Percentiles rank a stretch among this genome's conserved stretches.
Evolutionary conservation across 140 eudicot species (phyloP).

Genomic region (Erigeron philadelphicus): DNA sequence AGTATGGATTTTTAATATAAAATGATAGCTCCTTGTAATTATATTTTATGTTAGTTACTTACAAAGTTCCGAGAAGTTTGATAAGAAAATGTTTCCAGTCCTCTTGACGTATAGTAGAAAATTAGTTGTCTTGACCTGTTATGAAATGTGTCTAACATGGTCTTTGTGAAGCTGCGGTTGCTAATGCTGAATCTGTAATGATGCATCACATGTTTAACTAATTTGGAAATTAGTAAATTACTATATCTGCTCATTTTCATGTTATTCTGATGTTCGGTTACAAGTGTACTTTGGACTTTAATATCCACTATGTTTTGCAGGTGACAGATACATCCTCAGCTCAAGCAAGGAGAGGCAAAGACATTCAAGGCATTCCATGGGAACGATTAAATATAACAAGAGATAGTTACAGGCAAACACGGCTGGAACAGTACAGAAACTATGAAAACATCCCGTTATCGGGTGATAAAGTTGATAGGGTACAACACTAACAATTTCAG

Average conservation of each 20-base stretch:
- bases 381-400: conserved; percentile 71
- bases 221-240: not conserved
- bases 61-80: not conserved
- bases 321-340: conserved; percentile 81
- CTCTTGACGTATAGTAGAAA: not conserved
- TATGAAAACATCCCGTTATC: conserved; percentile 87
- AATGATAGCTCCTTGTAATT: not conserved
- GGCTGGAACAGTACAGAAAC: conserved; percentile 84
- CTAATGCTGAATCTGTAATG: not conserved
- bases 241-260: too few species aligned
- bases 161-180: not conserved
- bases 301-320: conserved; percentile 34
- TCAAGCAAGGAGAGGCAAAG: conserved; percentile 87
- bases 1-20: not conserved
- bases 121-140: not conserved
- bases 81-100: not conserved
- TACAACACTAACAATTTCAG: conserved; percentile 14
- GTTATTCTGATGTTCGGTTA: not conserved
- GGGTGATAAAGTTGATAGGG: conserved; percentile 78
- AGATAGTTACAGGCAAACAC: conserved; percentile 70
- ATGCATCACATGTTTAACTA: not conserved
- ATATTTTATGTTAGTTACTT: not conserved
- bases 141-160: not conserved
- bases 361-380: conserved; percentile 96
- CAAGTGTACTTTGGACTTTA: not conserved